Evolutionary conservation across 139 green algal species (phyloP), one percentile per base, ranked within the genome.

Genomic region (Closterium sp.): DNA sequence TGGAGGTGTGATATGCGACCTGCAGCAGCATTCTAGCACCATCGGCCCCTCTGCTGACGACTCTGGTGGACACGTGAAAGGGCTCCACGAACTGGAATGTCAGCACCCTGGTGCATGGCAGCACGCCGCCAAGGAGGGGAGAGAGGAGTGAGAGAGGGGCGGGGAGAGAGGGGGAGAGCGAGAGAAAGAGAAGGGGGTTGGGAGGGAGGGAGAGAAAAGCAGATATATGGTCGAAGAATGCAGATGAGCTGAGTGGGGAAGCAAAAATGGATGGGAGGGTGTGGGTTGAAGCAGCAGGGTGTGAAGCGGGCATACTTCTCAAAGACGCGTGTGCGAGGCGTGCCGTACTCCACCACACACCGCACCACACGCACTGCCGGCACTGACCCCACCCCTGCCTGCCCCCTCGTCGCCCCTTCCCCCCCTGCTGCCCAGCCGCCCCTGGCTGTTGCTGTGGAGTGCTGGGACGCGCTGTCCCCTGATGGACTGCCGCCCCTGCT

Each of bases 31-130:
- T 32, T 76, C 55, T 76, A 12, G 30, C 83, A 2, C 83, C 30
- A 33, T 86, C 30, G 83, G 30, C 83, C 30, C 83, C 83, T 33
- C 83, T 86, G 64, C 85, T 93, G 55, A 93, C 90, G 33, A 91
- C 90, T 31, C 90, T 87, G 9, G 34, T 90, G 28, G 30, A 34
- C 34, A 86, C 90, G 28, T 55, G 85, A 34, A 93, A 89, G 21
- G 90, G 85, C 81, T 93, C 90, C 85, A 76, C 34, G 76, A 93
- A 93, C 3, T 93, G 90, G 34, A 91, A 33, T 7, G n/a, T 35
- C 76, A 93, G 16, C 69, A 32, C 32, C 76, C 85, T 93, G 85
- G n/a, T n/a, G n/a, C n/a, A n/a, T n/a, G n/a, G n/a, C n/a, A n/a
- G n/a, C n/a, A n/a, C n/a, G n/a, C n/a, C n/a, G n/a, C n/a, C n/a